Conservation (phyloP, 1,284 basidiomycete species). For the Papiliotrema fonsecae region DNA sequence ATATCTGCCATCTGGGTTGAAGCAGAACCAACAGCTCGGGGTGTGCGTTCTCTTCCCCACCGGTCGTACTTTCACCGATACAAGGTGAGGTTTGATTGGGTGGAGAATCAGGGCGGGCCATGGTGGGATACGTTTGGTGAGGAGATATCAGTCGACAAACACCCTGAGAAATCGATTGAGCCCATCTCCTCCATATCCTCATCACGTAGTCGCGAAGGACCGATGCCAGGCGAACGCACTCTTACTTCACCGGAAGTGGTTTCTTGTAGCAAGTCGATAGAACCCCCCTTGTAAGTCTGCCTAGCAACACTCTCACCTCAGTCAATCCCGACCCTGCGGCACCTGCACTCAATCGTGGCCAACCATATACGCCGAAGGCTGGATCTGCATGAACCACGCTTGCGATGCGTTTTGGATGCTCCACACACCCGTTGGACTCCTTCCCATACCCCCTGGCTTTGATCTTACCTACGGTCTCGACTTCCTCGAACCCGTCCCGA, state of each 20-base stretch:
- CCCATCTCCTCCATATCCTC: neutral
- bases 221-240: too few species aligned
- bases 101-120: conserved; percentile 33
- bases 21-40: conserved; percentile 23
- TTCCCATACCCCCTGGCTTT: conserved; percentile 30
- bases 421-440: conserved; percentile 13
- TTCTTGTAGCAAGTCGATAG: too few species aligned
- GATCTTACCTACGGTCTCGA: conserved; percentile 16
- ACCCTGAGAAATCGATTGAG: neutral
- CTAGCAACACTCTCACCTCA: too few species aligned
- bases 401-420: conserved; percentile 38
- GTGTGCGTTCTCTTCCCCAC: conserved; percentile 9
- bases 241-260: too few species aligned
- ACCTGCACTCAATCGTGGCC: conserved; percentile 12
- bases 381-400: conserved; percentile 25
- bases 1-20: conserved; percentile 40
- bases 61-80: conserved; percentile 30
- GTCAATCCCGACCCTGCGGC: too few species aligned
- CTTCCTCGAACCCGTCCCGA: conserved; percentile 17
- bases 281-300: too few species aligned
- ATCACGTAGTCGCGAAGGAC: neutral
- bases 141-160: neutral
- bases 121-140: conserved; percentile 27
- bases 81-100: conserved; percentile 45
- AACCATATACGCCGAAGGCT: conserved; percentile 32